These are phyloP conservation scores for Tylopilus orsonianus DNA, from an alignment of 1,284 basidiomycete species.

Conservation along the genomic window DNA sequence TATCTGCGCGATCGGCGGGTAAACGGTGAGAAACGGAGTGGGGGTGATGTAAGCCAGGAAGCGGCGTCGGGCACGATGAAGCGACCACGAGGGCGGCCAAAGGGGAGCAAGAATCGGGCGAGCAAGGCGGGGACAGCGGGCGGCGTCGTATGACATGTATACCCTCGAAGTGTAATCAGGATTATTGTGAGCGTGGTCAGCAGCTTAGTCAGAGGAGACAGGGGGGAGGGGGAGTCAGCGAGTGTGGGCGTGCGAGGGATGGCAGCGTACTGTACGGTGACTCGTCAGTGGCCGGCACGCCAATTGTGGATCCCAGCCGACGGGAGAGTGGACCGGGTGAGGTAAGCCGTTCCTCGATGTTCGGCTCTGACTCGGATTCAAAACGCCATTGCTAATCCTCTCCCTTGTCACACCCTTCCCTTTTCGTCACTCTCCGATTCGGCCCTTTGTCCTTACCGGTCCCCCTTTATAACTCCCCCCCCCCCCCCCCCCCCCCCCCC, in stretches of 20 bases:
- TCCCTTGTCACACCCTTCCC: constrained; percentile 22
- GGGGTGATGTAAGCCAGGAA: constrained; percentile 28
- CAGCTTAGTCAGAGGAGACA: too few relatives aligned
- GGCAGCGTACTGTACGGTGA: too few relatives aligned
- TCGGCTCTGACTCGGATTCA: constrained; percentile 27
- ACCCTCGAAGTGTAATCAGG: too few relatives aligned
- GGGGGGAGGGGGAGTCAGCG: too few relatives aligned
- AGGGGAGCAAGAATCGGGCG: constrained; percentile 36
- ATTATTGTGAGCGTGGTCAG: too few relatives aligned
- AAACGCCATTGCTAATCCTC: constrained; percentile 32
- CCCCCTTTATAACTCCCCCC: constrained; percentile 34
- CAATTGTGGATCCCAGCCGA: constrained; percentile 4
- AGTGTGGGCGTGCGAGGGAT: too few relatives aligned
- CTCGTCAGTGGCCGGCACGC: background rate
- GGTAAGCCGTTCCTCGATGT: constrained; percentile 11
- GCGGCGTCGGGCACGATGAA: constrained; percentile 34
- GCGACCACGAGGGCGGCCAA: constrained; percentile 51
- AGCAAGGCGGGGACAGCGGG: constrained; percentile 14
- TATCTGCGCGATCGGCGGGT: constrained; percentile 40
- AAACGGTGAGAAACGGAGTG: constrained; percentile 35
- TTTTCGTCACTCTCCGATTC: constrained; percentile 35
- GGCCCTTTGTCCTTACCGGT: constrained; percentile 25
- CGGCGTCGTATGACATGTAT: too few relatives aligned
- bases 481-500: too few relatives aligned
- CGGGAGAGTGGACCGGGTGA: background rate